Base-by-base conservation (phyloP, 805 yeast species). In the Citeromyces matritensis region DNA sequence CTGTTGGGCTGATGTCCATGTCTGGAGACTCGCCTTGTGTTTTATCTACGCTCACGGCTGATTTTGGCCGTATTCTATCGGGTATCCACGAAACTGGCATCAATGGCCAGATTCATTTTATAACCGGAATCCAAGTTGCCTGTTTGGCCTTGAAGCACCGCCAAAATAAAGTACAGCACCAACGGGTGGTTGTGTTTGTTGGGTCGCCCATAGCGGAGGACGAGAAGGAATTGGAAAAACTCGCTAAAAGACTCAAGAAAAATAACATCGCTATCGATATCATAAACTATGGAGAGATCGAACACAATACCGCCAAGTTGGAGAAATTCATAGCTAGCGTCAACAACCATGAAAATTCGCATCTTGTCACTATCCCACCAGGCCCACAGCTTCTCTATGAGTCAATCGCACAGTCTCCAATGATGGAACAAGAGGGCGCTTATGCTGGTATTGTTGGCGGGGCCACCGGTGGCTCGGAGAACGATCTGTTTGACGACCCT, bases 131-230 rank as follows among this genome's bases (percentile, higher is more conserved):
- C 42, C 95, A 86, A 57, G 94, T 91, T 39, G 97, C 97, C 9
- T 78, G 79, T 41, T 57, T 91, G 47, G 96, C 96, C 12, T 72
- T 88, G 48, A 91, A 86, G 51, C 96, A 88, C 58, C 83, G 98
- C 47, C 95, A 85, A 53, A 88, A 91, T 58, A 85, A 81, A 55
- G 77, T 78, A 5, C 97, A 85, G 52, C 79, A 71, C 42, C 96
- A 85, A 57, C 70, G 98, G 42, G 81, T 91, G 37, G 69, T 91
- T 36, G 82, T 73, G 25, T 91, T 91, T 55, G 84, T 85, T 27
- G 96, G 94, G 11, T 70, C 83, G 36, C 97, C 97, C 21, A 63
- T 91, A 30, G 53, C 49, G 19, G 91, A 81, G 36, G 56, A 63
- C 10, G 77, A 71, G 34, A 69, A 69, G 45, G 88, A 79, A 15